Conservation (phyloP, 495 filamentous ascomycete species). For the Corynascus novoguineensis region DNA sequence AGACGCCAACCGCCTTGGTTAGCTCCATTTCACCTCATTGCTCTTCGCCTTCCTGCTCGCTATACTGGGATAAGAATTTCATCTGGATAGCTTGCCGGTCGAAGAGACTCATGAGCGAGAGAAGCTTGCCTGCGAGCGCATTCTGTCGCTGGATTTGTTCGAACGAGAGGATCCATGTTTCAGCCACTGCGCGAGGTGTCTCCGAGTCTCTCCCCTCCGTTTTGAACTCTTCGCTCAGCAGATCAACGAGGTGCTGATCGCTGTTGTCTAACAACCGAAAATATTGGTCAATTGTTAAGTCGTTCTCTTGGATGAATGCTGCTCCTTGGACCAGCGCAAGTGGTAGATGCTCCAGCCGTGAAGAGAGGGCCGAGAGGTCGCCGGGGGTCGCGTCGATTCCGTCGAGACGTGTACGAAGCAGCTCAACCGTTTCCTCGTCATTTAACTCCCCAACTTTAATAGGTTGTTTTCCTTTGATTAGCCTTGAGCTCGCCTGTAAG, state of each 20-base stretch:
- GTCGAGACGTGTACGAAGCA: background rate
- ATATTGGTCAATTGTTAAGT: constrained; percentile 23
- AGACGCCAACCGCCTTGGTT: no score
- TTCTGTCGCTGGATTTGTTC: constrained; percentile 34
- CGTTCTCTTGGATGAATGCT: constrained; percentile 42
- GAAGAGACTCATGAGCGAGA: constrained; percentile 41
- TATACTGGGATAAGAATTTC: constrained; percentile 25
- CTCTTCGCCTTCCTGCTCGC: constrained; percentile 12
- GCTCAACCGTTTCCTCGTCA: background rate
- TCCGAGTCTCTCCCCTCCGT: constrained; percentile 24
- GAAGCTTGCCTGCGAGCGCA: constrained; percentile 38
- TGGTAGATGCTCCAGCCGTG: constrained; percentile 37
- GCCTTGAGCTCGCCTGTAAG: constrained; percentile 24
- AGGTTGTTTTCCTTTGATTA: background rate
- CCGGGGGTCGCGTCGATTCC: background rate
- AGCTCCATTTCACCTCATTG: no score
- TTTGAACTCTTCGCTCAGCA: constrained; percentile 24
- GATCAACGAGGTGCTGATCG: constrained; percentile 19
- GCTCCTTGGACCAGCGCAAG: constrained; percentile 47
- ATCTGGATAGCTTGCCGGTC: constrained; percentile 41
- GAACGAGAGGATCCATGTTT: constrained; percentile 37
- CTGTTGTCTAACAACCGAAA: constrained; percentile 28
- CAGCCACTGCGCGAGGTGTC: constrained; percentile 28
- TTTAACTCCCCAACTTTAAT: background rate
- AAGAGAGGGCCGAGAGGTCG: constrained; percentile 27